phyloP scores from a whole-genome alignment of 164 flowering plant species.

The Santalum album region DNA sequence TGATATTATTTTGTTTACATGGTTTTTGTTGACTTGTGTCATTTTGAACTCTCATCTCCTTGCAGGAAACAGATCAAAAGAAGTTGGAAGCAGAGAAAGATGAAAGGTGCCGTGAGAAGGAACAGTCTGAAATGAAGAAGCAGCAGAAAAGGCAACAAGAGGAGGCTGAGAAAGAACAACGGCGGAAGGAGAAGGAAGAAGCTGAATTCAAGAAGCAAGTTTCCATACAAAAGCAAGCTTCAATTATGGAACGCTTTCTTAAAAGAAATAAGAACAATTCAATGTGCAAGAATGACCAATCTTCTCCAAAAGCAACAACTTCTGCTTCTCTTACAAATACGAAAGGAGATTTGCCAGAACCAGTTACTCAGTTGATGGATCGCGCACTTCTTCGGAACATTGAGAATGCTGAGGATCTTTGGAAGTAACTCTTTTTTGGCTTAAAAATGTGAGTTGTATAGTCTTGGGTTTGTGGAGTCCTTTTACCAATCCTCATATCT shows the following conservation, averaged over 20 bases:
- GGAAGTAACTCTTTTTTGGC: conserved; percentile 32
- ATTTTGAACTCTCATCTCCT: neutral
- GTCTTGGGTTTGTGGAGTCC: neutral
- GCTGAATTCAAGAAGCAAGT: conserved; percentile 58
- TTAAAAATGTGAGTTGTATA: neutral
- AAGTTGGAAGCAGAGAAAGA: conserved; percentile 63
- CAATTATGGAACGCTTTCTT: conserved; percentile 88
- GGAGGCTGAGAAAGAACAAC: conserved; percentile 64
- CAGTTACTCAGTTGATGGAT: conserved; percentile 56
- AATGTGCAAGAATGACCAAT: conserved; percentile 18
- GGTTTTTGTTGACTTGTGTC: neutral
- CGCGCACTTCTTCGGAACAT: conserved; percentile 28
- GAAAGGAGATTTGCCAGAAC: conserved; percentile 19
- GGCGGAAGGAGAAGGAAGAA: conserved; percentile 65
- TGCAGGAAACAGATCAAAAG: conserved; percentile 74
- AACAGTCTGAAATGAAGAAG: conserved; percentile 56
- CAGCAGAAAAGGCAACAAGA: conserved; percentile 59
- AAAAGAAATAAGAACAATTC: conserved; percentile 35
- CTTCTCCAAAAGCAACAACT: conserved; percentile 16
- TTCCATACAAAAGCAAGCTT: conserved; percentile 76
- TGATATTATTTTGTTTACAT: neutral
- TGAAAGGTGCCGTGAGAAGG: conserved; percentile 55
- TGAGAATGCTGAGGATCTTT: conserved; percentile 25
- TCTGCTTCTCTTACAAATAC: conserved; percentile 16
- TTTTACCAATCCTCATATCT: neutral